Percentiles rank a stretch among this genome's conserved stretches.
Conservation (phyloP, 495 filamentous ascomycete species). For the Xeromyces bisporus region DNA sequence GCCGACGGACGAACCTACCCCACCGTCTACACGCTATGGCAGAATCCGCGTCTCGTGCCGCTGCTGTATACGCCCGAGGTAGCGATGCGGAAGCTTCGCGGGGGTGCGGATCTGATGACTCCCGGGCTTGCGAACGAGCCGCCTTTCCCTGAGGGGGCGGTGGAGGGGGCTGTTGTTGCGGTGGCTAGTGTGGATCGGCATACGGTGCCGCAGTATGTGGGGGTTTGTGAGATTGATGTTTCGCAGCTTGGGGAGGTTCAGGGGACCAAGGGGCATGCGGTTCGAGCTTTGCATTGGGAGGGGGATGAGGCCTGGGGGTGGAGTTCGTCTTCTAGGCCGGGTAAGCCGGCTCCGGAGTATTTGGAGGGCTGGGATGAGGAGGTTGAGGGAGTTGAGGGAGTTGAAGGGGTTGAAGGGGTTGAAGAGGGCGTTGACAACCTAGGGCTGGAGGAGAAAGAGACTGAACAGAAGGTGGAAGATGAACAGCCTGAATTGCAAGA, state of each 20-base stretch:
- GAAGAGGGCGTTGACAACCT: slow-evolving; percentile 26
- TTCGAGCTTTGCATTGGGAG: slow-evolving; percentile 51
- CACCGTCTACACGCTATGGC: slow-evolving; percentile 55
- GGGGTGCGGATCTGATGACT: slow-evolving; percentile 60
- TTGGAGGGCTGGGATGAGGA: slow-evolving; percentile 29
- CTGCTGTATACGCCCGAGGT: slow-evolving; percentile 44
- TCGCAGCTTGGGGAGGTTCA: slow-evolving; percentile 37
- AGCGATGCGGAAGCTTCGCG: slow-evolving; percentile 46
- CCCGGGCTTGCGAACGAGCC: slow-evolving; percentile 53
- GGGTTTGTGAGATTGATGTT: slow-evolving; percentile 51
- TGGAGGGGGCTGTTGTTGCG: slow-evolving; percentile 46
- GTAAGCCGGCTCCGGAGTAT: slow-evolving; percentile 32
- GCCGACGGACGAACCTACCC: slow-evolving; percentile 39
- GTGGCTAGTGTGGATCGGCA: slow-evolving; percentile 45
- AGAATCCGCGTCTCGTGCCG: slow-evolving; percentile 43
- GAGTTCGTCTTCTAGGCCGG: slow-evolving; percentile 38
- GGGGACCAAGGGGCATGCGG: slow-evolving; percentile 51
- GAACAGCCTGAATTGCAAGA: slow-evolving; percentile 5
- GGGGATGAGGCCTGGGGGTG: slow-evolving; percentile 59
- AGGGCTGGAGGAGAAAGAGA: slow-evolving; percentile 17
- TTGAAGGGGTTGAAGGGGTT: too few relatives aligned
- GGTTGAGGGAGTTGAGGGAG: slow-evolving; percentile 15
- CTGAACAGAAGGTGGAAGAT: slow-evolving; percentile 1
- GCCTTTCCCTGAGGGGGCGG: slow-evolving; percentile 45
- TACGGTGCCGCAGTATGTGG: slow-evolving; percentile 47